Conservation (phyloP, 805 yeast genomes). For the Sugiyamaella boreocaroliniensis region DNA sequence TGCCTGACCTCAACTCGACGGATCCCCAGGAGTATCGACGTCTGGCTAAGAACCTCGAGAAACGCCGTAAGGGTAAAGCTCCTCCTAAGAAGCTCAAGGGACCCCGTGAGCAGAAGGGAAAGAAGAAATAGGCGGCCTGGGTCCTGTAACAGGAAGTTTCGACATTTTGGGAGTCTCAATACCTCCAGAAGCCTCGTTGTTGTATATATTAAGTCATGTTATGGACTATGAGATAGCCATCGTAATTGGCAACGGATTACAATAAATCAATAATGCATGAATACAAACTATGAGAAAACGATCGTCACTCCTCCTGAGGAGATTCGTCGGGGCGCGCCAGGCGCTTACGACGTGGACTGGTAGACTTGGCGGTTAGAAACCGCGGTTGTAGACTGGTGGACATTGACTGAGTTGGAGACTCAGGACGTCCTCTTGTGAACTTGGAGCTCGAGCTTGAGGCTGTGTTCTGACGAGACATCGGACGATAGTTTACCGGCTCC, state of each 20-base stretch:
- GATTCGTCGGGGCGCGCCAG: not conserved
- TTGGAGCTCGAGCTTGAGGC: not conserved
- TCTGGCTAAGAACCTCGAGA: slow-evolving; percentile 18
- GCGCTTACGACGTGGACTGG: slow-evolving; percentile 8
- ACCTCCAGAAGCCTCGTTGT: not conserved
- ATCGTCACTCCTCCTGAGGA: not conserved
- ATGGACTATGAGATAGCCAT: not conserved
- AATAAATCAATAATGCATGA: not conserved
- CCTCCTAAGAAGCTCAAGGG: slow-evolving; percentile 22
- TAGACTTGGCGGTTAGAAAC: slow-evolving; percentile 4
- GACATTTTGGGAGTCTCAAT: not conserved
- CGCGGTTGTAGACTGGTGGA: not conserved
- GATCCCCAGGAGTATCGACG: slow-evolving; percentile 18
- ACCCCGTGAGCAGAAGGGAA: not conserved
- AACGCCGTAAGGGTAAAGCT: slow-evolving; percentile 20
- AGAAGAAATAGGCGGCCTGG: not conserved
- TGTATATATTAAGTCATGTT: not conserved
- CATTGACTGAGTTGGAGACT: not conserved
- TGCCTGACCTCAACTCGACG: slow-evolving; percentile 17
- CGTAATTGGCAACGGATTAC: too few relatives aligned
- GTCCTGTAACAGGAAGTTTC: not conserved
- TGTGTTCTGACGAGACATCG: not conserved
- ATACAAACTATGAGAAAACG: not conserved
- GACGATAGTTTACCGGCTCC: not conserved
- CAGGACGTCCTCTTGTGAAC: not conserved